phyloP scores from a whole-genome alignment of 345 rosid genomes.

The Bretschneidera sinensis region DNA sequence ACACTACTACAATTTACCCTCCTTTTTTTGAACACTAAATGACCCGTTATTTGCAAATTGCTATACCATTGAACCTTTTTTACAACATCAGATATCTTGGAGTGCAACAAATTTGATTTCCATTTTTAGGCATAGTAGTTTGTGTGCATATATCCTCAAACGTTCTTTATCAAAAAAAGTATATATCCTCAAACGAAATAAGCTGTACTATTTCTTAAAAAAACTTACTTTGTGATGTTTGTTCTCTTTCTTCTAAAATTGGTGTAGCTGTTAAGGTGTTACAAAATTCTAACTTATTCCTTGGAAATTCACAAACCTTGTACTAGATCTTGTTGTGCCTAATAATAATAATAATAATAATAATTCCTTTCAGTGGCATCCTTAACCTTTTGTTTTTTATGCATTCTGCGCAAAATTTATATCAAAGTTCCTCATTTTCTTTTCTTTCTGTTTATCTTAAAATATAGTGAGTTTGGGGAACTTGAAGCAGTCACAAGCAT shows the following conservation, averaged over 20 bases:
- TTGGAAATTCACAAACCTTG: background rate
- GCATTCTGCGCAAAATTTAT: background rate
- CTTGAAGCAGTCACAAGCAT: slow-evolving; percentile 59
- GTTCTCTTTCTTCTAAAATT: background rate
- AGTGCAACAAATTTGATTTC: too few relatives aligned
- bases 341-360: background rate
- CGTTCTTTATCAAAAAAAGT: too few relatives aligned
- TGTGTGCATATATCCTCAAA: too few relatives aligned
- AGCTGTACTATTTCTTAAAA: background rate
- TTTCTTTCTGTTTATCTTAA: background rate
- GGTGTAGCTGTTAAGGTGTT: background rate
- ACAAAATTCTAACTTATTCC: background rate
- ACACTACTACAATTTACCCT: too few relatives aligned
- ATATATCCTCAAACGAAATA: background rate
- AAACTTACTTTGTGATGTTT: too few relatives aligned
- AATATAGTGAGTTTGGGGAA: slow-evolving; percentile 58
- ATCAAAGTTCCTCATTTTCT: too few relatives aligned
- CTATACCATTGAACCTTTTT: too few relatives aligned
- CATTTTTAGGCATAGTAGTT: too few relatives aligned
- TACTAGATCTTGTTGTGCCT: background rate
- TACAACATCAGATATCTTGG: too few relatives aligned
- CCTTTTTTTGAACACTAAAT: too few relatives aligned
- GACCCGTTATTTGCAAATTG: too few relatives aligned
- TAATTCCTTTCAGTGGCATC: background rate
- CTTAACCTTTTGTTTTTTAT: slow-evolving; percentile 2